These are phyloP conservation scores for Rauvolfia tetraphylla DNA, from an alignment of 257 asterid species.

Conservation along the genomic window DNA sequence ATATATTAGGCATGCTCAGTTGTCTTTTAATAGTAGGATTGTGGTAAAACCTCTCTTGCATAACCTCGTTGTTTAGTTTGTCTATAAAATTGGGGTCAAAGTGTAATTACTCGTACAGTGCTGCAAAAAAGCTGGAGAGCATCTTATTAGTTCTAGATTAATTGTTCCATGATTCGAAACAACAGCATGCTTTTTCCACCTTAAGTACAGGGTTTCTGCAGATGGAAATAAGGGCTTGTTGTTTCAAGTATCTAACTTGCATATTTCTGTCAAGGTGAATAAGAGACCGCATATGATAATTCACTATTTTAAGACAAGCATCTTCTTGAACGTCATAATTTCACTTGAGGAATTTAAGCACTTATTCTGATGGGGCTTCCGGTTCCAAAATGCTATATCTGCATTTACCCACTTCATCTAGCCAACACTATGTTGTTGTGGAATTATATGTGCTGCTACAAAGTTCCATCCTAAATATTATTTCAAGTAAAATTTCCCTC, in stretches of 20 bases:
- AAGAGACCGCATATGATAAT: background rate
- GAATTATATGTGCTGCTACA: background rate
- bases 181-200: background rate
- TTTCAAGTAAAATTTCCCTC: background rate
- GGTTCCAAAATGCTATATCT: background rate
- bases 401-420: background rate
- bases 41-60: background rate
- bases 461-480: background rate
- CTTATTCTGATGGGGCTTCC: background rate
- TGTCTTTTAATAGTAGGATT: background rate
- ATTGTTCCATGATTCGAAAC: background rate
- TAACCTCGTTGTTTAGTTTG: background rate
- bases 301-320: background rate
- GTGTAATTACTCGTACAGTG: background rate
- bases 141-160: background rate
- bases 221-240: background rate
- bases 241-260: background rate
- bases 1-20: background rate
- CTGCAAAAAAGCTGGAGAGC: background rate
- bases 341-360: background rate
- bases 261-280: background rate
- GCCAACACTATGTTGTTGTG: background rate
- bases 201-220: background rate
- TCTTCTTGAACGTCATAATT: background rate
- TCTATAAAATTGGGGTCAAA: background rate